Evolutionary conservation across 2,329 filamentous ascomycete species (phyloP).

Genomic region (Nothopassalora personata): DNA sequence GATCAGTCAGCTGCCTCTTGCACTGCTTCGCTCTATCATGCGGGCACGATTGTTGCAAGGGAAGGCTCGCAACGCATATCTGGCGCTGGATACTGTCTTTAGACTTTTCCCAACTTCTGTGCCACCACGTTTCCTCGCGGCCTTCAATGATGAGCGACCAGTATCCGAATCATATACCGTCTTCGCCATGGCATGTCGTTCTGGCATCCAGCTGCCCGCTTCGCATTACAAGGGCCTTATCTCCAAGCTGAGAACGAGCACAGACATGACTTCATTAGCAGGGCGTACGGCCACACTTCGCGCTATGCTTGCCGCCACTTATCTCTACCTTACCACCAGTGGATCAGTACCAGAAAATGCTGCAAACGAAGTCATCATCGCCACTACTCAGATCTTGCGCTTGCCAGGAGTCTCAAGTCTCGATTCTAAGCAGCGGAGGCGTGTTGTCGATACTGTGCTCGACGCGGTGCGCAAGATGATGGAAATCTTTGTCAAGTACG

Average conservation of each 20-base stretch:
- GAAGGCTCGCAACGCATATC: slow-evolving; percentile 46
- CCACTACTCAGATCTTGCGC: slow-evolving; percentile 28
- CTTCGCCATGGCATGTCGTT: slow-evolving; percentile 46
- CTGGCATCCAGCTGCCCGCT: slow-evolving; percentile 35
- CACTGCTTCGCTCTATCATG: slow-evolving; percentile 45
- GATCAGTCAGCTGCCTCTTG: slow-evolving; percentile 34
- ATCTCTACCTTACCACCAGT: slow-evolving; percentile 39
- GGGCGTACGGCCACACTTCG: slow-evolving; percentile 25
- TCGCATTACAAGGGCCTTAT: slow-evolving; percentile 33
- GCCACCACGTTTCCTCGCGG: slow-evolving; percentile 40
- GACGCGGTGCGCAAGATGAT: slow-evolving; percentile 26
- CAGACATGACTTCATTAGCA: slow-evolving; percentile 12
- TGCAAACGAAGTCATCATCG: slow-evolving; percentile 36
- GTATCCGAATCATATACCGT: slow-evolving; percentile 44
- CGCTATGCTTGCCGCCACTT: slow-evolving; percentile 39
- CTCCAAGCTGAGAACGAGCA: slow-evolving; percentile 26
- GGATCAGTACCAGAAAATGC: slow-evolving; percentile 34
- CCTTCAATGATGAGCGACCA: slow-evolving; percentile 44
- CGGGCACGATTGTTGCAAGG: slow-evolving; percentile 43
- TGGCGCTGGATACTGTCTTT: slow-evolving; percentile 46
- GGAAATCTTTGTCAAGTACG: slow-evolving; percentile 26
- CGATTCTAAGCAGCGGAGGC: slow-evolving; percentile 15
- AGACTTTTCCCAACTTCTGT: slow-evolving; percentile 43
- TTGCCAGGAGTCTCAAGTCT: slow-evolving; percentile 16
- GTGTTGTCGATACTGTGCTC: slow-evolving; percentile 24